phyloP scores from a whole-genome alignment of 2,329 filamentous ascomycete genomes.

The Talaromyces piceae region DNA sequence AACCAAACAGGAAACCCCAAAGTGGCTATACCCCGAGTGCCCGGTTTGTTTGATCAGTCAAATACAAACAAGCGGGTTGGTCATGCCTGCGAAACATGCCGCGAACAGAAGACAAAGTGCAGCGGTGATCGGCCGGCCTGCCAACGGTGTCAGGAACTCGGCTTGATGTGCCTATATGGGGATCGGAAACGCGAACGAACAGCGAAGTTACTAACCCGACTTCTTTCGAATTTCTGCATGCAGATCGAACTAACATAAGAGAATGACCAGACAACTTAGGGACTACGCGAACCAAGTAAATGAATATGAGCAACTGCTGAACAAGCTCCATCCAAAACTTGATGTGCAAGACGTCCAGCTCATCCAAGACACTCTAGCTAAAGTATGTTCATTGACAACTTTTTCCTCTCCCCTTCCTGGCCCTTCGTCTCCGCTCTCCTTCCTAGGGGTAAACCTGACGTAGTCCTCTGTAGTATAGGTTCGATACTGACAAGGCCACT shows the following conservation, averaged over 20 bases:
- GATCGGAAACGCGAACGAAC: slow-evolving; percentile 38
- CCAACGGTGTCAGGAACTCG: slow-evolving; percentile 36
- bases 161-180: slow-evolving; percentile 35
- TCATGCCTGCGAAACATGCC: slow-evolving; percentile 39
- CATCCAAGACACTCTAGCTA: slow-evolving; percentile 27
- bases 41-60: slow-evolving; percentile 5
- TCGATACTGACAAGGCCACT: slow-evolving; percentile 6
- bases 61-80: slow-evolving; percentile 22
- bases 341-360: slow-evolving; percentile 25
- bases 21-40: slow-evolving; percentile 10
- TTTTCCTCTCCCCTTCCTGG: not conserved
- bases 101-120: slow-evolving; percentile 41
- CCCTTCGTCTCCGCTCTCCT: not conserved
- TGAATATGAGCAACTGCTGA: slow-evolving; percentile 28
- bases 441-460: slow-evolving; percentile 10
- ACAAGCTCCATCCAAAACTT: slow-evolving; percentile 26
- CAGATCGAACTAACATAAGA: slow-evolving; percentile 8
- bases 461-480: slow-evolving; percentile 10
- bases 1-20: slow-evolving; percentile 4
- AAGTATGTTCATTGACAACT: slow-evolving; percentile 20
- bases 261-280: slow-evolving; percentile 28
- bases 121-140: slow-evolving; percentile 38
- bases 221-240: not conserved
- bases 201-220: slow-evolving; percentile 29
- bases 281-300: slow-evolving; percentile 31